phyloP scores from a whole-genome alignment of 2,329 filamentous ascomycete genomes.

The Monilinia aucupariae region DNA sequence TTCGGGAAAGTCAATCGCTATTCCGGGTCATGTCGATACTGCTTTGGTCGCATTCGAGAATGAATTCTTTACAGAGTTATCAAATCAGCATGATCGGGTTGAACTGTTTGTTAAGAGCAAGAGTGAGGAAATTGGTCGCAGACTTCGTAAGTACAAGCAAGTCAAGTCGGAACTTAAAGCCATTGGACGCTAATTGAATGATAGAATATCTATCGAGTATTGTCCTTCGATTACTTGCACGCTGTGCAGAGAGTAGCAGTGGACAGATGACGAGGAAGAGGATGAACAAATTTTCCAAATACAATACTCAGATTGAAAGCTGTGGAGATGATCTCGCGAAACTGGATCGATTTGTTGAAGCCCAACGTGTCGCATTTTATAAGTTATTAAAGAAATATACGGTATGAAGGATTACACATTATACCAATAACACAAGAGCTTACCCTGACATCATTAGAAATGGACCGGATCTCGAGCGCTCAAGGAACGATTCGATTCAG shows the following conservation, averaged over 20 bases:
- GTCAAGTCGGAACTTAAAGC: background rate
- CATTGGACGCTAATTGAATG: slow-evolving; percentile 14
- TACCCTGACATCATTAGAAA: slow-evolving; percentile 48
- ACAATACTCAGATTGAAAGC: slow-evolving; percentile 36
- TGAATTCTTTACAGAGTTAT: slow-evolving; percentile 65
- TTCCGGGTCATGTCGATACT: slow-evolving; percentile 63
- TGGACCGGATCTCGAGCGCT: slow-evolving; percentile 72
- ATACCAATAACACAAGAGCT: background rate
- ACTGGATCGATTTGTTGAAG: slow-evolving; percentile 65
- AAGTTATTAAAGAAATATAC: slow-evolving; percentile 84
- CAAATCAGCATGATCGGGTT: slow-evolving; percentile 69
- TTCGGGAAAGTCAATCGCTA: slow-evolving; percentile 64
- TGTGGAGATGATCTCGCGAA: slow-evolving; percentile 68
- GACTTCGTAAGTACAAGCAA: slow-evolving; percentile 51
- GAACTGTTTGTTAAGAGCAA: slow-evolving; percentile 76
- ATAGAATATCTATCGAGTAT: slow-evolving; percentile 28
- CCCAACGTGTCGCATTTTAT: slow-evolving; percentile 69
- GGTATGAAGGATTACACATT: slow-evolving; percentile 38
- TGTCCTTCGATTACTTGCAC: slow-evolving; percentile 27
- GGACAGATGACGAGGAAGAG: slow-evolving; percentile 29
- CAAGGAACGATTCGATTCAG: slow-evolving; percentile 59
- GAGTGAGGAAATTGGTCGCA: slow-evolving; percentile 67
- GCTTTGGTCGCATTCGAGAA: slow-evolving; percentile 61
- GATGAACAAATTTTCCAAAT: slow-evolving; percentile 31
- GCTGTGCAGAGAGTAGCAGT: slow-evolving; percentile 24